A percentile compares a stretch with the other conserved stretches of the same genome.
These are phyloP conservation scores for Agaricus subrufescens DNA, from an alignment of 768 basidiomycete species.

Conservation along the genomic window DNA sequence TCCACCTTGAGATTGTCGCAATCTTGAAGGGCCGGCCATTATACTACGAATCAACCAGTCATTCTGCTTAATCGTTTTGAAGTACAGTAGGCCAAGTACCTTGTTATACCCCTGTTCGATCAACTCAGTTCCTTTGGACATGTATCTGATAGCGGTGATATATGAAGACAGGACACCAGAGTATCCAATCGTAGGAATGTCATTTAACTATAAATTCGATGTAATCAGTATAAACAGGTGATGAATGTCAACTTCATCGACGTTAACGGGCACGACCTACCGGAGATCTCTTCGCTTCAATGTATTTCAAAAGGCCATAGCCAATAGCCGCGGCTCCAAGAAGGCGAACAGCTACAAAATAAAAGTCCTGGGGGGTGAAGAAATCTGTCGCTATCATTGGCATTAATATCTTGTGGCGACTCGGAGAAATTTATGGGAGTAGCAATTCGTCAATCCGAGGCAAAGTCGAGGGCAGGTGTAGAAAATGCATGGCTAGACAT, in stretches of 20 bases:
- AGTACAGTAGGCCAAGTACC: constrained; percentile 4
- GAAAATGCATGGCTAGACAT: no score
- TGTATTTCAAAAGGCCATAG: not conserved
- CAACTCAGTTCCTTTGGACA: constrained; percentile 18
- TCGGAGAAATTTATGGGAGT: not conserved
- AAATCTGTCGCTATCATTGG: not conserved
- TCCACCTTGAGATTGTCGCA: constrained; percentile 23
- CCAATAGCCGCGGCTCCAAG: no score
- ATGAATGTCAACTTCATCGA: not conserved
- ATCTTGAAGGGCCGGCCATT: constrained; percentile 20
- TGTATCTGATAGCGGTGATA: constrained; percentile 17
- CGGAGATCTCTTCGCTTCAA: not conserved
- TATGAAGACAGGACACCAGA: constrained; percentile 18
- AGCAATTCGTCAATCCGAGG: no score
- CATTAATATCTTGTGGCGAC: not conserved
- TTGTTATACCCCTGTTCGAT: constrained; percentile 20
- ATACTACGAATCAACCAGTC: constrained; percentile 8
- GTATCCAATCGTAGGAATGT: constrained; percentile 19
- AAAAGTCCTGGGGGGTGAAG: not conserved
- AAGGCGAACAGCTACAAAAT: not conserved
- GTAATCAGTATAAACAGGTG: not conserved
- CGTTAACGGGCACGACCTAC: not conserved
- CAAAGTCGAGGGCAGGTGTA: no score
- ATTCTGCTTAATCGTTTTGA: not conserved
- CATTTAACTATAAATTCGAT: not conserved